These are phyloP conservation scores for Cunninghamia lanceolata DNA, from an alignment of 75 land plant genomes.

Conservation along the genomic window DNA sequence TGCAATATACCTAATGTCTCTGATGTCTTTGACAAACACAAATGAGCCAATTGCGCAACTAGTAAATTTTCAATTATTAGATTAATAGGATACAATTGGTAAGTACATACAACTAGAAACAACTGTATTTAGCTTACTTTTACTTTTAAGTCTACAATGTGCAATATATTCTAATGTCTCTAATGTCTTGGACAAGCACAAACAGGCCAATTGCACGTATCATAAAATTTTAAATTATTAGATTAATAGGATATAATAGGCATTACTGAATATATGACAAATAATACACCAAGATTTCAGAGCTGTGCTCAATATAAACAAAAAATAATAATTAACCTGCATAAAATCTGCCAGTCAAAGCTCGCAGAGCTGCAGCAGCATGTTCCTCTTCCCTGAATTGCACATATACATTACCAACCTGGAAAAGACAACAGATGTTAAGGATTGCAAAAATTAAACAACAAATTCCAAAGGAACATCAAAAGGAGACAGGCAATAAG, in stretches of 20 bases:
- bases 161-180: too few species aligned
- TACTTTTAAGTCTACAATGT: too few species aligned
- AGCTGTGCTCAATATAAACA: not conserved
- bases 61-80: too few species aligned
- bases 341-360: conserved; percentile 62
- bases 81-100: too few species aligned
- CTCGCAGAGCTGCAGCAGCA: conserved; percentile 59
- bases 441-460: not conserved
- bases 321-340: conserved; percentile 33
- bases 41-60: too few species aligned
- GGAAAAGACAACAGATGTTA: not conserved
- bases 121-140: too few species aligned
- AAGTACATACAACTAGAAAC: too few species aligned
- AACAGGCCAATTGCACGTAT: not conserved
- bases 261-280: too few species aligned
- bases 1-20: too few species aligned
- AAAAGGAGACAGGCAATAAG: not conserved
- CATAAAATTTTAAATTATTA: not conserved
- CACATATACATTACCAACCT: conserved; percentile 79
- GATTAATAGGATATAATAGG: not conserved
- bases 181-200: too few species aligned
- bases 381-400: conserved; percentile 73
- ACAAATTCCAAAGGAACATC: not conserved
- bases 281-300: not conserved
- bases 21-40: not conserved